Percentiles rank a stretch among this genome's conserved stretches.
phyloP scores from a whole-genome alignment of 192 early-diverging fungal genomes.

The Mortierella antarctica region DNA sequence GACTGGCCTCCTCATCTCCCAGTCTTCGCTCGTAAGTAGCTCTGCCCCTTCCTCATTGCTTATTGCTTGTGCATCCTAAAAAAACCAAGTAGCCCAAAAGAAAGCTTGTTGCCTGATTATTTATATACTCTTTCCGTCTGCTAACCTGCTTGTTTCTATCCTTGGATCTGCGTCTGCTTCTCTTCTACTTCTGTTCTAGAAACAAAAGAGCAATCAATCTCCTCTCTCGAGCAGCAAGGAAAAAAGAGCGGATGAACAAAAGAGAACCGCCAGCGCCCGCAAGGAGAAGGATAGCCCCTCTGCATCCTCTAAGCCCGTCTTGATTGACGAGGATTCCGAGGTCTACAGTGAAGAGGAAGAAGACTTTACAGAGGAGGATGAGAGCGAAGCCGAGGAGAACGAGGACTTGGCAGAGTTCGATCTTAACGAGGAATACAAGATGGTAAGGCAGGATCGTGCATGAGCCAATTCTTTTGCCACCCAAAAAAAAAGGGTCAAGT shows the following conservation, averaged over 20 bases:
- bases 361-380: conserved; percentile 39
- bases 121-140: background rate
- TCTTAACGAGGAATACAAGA: conserved; percentile 41
- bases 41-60: too few species aligned
- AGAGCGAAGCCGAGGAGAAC: conserved; percentile 42
- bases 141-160: too few species aligned
- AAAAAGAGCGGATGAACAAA: background rate
- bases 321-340: conserved; percentile 42
- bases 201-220: conserved; percentile 9
- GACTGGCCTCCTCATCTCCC: conserved; percentile 35
- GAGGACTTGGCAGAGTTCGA: conserved; percentile 32
- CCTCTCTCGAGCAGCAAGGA: background rate
- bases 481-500: background rate
- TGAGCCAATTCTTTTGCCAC: background rate
- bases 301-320: background rate
- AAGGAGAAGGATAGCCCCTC: background rate
- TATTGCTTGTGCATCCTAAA: background rate
- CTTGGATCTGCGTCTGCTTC: too few species aligned
- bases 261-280: background rate
- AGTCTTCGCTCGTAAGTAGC: conserved; percentile 14
- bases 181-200: background rate
- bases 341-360: conserved; percentile 20
- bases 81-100: background rate
- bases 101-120: background rate
- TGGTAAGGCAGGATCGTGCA: conserved; percentile 5